These are phyloP conservation scores for Aspergillus aculeatus DNA, from an alignment of 2,329 filamentous ascomycete species.

Conservation along the genomic window DNA sequence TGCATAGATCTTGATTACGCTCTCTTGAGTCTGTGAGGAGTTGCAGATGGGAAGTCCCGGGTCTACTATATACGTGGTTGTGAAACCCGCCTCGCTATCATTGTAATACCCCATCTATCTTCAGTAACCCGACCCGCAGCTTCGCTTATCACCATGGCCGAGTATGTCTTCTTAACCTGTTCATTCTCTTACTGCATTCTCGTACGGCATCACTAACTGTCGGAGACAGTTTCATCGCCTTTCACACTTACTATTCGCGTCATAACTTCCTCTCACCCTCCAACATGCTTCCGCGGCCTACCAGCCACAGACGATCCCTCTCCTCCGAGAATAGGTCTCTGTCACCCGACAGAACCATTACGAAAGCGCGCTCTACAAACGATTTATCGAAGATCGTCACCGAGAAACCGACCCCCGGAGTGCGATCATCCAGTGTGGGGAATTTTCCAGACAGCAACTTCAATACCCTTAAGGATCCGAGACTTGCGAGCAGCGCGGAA, in stretches of 20 bases:
- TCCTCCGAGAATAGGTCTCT: constrained; percentile 37
- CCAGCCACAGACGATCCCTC: constrained; percentile 38
- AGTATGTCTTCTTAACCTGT: constrained; percentile 30
- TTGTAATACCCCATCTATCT: constrained; percentile 19
- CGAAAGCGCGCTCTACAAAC: constrained; percentile 47
- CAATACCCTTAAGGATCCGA: constrained; percentile 48
- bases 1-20: constrained; percentile 20
- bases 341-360: constrained; percentile 39
- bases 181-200: background rate
- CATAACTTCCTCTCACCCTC: constrained; percentile 38
- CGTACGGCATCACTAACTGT: constrained; percentile 16
- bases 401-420: constrained; percentile 23
- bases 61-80: constrained; percentile 16
- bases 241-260: constrained; percentile 37
- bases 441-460: constrained; percentile 42
- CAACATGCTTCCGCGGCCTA: constrained; percentile 38
- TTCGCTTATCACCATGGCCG: constrained; percentile 35
- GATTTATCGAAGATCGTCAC: constrained; percentile 39
- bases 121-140: constrained; percentile 16
- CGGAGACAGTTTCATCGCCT: constrained; percentile 36
- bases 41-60: constrained; percentile 19
- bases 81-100: constrained; percentile 14
- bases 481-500: constrained; percentile 37
- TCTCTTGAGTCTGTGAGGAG: constrained; percentile 12
- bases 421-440: constrained; percentile 29